phyloP scores from a whole-genome alignment of 163 green algal species.

The Prototheca cutis region DNA sequence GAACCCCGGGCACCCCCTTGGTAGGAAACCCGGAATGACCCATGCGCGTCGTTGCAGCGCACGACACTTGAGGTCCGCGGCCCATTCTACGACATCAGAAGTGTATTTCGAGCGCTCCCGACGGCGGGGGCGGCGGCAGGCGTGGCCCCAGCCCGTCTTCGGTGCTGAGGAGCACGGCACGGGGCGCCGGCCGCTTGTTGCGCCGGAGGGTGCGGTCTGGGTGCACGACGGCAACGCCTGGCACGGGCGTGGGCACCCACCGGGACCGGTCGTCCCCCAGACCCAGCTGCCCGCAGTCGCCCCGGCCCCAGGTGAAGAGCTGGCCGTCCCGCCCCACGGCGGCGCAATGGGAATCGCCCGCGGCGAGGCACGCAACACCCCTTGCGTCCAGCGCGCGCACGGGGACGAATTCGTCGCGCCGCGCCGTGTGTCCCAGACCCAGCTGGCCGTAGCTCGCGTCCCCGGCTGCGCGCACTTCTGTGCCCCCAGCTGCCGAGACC shows the following conservation, averaged over 20 bases:
- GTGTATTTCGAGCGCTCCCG: too few species aligned
- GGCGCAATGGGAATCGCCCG: conserved; percentile 52
- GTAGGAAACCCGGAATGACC: too few species aligned
- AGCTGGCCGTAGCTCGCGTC: conserved; percentile 64
- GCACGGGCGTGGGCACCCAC: conserved; percentile 41
- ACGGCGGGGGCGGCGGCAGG: too few species aligned
- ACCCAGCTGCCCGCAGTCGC: conserved; percentile 73
- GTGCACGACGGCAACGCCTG: conserved; percentile 51
- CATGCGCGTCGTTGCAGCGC: too few species aligned
- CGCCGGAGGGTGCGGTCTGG: conserved; percentile 66
- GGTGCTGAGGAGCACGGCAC: conserved; percentile 17
- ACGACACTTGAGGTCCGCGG: too few species aligned
- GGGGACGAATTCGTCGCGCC: conserved; percentile 26
- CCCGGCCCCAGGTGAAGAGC: conserved; percentile 69
- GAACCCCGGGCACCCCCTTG: too few species aligned
- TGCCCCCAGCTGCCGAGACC: conserved; percentile 36
- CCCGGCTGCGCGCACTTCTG: conserved; percentile 42
- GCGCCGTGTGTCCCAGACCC: conserved; percentile 45
- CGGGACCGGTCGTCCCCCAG: conserved; percentile 43
- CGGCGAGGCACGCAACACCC: conserved; percentile 44
- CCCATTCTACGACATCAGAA: too few species aligned
- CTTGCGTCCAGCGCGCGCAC: conserved; percentile 17
- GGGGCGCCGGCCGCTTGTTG: conserved; percentile 22
- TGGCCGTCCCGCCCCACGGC: conserved; percentile 41
- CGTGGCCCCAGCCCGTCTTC: not conserved